Percentiles rank a stretch among this genome's conserved stretches.
Evolutionary conservation across 768 basidiomycete species (phyloP).

Genomic region (Leucosporidium creatinivorum): DNA sequence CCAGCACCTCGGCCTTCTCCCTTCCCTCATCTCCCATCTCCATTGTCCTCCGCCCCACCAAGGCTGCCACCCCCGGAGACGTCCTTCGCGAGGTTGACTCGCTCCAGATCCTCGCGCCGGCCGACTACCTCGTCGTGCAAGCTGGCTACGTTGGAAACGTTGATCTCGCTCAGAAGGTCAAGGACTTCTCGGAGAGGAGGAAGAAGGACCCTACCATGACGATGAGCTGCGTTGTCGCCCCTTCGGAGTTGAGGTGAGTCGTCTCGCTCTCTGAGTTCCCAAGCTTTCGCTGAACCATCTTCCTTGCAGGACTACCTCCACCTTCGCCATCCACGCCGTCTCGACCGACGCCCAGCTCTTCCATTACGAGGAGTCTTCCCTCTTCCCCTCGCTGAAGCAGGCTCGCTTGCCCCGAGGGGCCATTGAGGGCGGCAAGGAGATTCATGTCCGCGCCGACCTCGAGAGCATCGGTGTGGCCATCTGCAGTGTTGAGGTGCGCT

Average conservation of each 20-base stretch:
- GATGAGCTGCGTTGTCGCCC: slow-evolving; percentile 49
- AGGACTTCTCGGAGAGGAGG: slow-evolving; percentile 52
- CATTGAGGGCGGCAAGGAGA: slow-evolving; percentile 61
- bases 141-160: slow-evolving; percentile 92
- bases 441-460: slow-evolving; percentile 80
- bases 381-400: slow-evolving; percentile 57
- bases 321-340: slow-evolving; percentile 58
- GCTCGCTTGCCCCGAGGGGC: slow-evolving; percentile 71
- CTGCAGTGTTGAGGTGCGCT: slow-evolving; percentile 77
- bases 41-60: slow-evolving; percentile 78
- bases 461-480: slow-evolving; percentile 85
- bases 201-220: slow-evolving; percentile 94
- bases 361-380: slow-evolving; percentile 71
- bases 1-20: slow-evolving; percentile 8
- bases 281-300: slow-evolving; percentile 42
- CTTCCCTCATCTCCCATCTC: slow-evolving; percentile 53
- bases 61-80: slow-evolving; percentile 81
- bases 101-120: slow-evolving; percentile 70
- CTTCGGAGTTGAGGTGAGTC: slow-evolving; percentile 20
- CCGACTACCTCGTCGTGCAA: slow-evolving; percentile 83
- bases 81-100: slow-evolving; percentile 91
- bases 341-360: slow-evolving; percentile 73
- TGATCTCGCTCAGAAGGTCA: slow-evolving; percentile 53
- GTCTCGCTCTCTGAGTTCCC: neutral
- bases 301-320: slow-evolving; percentile 29